A percentile compares a stretch with the other conserved stretches of the same genome.
phyloP scores from a whole-genome alignment of 169 alveolate genomes.

The Eimeria sp. region DNA sequence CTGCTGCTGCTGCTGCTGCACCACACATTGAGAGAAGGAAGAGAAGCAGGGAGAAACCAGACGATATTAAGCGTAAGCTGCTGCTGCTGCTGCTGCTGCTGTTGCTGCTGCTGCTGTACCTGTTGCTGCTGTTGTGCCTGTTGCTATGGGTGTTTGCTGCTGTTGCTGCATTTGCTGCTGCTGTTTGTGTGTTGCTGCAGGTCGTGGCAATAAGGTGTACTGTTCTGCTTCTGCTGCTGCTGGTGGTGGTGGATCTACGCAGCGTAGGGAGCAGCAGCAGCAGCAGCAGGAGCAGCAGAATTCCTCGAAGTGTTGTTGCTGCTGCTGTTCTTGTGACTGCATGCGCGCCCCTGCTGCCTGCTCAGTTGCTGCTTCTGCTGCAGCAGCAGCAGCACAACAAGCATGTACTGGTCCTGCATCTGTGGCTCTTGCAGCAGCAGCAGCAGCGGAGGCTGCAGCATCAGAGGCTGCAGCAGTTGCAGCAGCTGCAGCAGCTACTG shows the following conservation, averaged over 20 bases:
- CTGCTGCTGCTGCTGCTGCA: slow-evolving; percentile 27
- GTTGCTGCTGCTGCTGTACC: background rate
- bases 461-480: slow-evolving; percentile 13
- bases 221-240: slow-evolving; percentile 46
- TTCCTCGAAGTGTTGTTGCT: background rate
- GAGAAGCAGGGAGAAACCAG: slow-evolving; percentile 6
- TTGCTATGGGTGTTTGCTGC: background rate
- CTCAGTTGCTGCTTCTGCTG: slow-evolving; percentile 28
- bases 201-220: slow-evolving; percentile 26
- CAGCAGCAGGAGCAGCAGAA: background rate
- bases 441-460: slow-evolving; percentile 53
- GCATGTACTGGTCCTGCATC: background rate
- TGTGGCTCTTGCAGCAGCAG: background rate
- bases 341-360: slow-evolving; percentile 4
- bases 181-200: slow-evolving; percentile 44
- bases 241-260: background rate
- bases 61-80: slow-evolving; percentile 24
- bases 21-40: slow-evolving; percentile 16
- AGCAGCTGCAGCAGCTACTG: slow-evolving; percentile 29
- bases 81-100: slow-evolving; percentile 48
- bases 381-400: slow-evolving; percentile 52
- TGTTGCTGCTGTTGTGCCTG: slow-evolving; percentile 6
- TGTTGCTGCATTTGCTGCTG: background rate
- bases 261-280: background rate
- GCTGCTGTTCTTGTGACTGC: slow-evolving; percentile 49